Percentiles rank a stretch among this genome's conserved stretches.
Evolutionary conservation across 2,329 filamentous ascomycete species (phyloP).

Genomic region (Fusarium pininemorale): DNA sequence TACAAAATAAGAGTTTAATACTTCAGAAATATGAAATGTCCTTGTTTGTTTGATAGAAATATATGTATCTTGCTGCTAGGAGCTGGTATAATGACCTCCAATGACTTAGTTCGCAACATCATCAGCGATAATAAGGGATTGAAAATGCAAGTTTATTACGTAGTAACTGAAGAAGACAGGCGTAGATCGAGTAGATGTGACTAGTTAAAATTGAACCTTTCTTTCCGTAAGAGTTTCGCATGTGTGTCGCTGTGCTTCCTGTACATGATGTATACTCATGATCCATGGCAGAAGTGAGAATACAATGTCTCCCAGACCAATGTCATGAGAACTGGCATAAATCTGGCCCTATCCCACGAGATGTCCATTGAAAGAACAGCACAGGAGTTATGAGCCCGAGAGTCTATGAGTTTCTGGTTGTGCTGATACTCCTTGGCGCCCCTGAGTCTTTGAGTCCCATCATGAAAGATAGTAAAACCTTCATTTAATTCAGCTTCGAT

Average conservation of each 20-base stretch:
- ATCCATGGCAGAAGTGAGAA: background rate
- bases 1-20: background rate
- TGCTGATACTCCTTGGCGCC: background rate
- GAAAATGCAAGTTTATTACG: background rate
- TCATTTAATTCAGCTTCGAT: background rate
- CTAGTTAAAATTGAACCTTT: background rate
- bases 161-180: background rate
- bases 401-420: background rate
- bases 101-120: background rate
- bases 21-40: too few species aligned
- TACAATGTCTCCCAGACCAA: background rate
- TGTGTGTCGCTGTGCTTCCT: background rate
- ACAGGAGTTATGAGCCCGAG: background rate
- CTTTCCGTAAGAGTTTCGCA: background rate
- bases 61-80: background rate
- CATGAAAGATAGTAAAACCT: background rate
- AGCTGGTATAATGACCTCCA: background rate
- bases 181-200: background rate
- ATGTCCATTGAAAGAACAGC: background rate
- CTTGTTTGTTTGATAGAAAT: background rate
- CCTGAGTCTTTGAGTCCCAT: too few species aligned
- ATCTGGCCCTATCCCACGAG: accelerated
- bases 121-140: background rate
- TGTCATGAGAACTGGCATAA: background rate
- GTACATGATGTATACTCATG: background rate